Evolutionary conservation across 2,329 filamentous ascomycete species (phyloP).

Genomic region (Aspergillus nomiae): DNA sequence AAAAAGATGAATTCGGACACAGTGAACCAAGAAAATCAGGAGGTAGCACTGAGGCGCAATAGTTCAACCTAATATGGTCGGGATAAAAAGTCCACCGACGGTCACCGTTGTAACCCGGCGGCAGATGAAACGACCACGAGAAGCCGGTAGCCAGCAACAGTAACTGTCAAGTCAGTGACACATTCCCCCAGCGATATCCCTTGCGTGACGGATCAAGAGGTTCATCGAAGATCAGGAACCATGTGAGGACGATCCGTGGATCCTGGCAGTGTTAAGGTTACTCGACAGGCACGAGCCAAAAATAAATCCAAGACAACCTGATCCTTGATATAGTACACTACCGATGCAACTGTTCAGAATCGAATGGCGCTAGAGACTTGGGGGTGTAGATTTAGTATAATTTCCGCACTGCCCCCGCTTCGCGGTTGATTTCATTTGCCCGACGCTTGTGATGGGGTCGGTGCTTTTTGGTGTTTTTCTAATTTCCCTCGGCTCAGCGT

Average conservation of each 20-base stretch:
- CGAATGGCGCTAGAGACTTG: background rate
- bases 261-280: slow-evolving; percentile 9
- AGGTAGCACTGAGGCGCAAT: background rate
- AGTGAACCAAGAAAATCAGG: background rate
- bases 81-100: background rate
- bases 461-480: background rate
- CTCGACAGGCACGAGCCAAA: slow-evolving; percentile 12
- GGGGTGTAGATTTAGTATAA: background rate
- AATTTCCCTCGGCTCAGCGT: background rate
- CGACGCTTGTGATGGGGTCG: background rate
- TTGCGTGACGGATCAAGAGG: slow-evolving; percentile 7
- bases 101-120: background rate
- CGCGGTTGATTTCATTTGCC: background rate
- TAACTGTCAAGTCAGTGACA: background rate
- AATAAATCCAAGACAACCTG: background rate
- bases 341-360: background rate
- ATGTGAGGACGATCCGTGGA: slow-evolving; percentile 18
- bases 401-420: background rate
- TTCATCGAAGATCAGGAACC: slow-evolving; percentile 9
- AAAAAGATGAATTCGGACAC: background rate
- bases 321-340: background rate
- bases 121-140: background rate
- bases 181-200: background rate
- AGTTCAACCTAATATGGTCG: background rate
- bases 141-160: background rate